phyloP scores from a whole-genome alignment of 208 protist genomes.

The Angomonas desouzai region DNA sequence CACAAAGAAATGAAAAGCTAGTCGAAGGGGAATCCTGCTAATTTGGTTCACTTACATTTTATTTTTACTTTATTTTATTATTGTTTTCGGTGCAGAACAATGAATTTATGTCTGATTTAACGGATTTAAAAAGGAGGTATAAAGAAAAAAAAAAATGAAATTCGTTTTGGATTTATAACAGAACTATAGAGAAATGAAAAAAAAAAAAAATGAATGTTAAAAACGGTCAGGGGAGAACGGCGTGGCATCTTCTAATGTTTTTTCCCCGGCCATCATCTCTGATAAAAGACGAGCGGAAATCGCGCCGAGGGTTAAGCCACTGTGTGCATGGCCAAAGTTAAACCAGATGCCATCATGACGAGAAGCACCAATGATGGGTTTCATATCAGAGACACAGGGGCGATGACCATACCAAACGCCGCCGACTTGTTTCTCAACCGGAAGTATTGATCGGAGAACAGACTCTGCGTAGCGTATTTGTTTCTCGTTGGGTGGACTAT shows the following conservation, averaged over 20 bases:
- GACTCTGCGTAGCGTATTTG: conserved; percentile 16
- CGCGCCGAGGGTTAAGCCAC: conserved; percentile 17
- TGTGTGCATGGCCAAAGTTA: conserved; percentile 22
- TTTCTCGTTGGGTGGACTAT: conserved; percentile 17
- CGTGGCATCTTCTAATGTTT: conserved; percentile 17
- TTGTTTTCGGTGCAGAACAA: no score
- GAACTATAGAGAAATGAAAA: conserved; percentile 5
- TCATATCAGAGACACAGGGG: conserved; percentile 27
- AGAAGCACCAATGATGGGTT: conserved; percentile 27
- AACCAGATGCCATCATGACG: conserved; percentile 22
- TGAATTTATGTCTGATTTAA: no score
- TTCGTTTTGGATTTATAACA: background rate
- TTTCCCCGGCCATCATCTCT: conserved; percentile 25
- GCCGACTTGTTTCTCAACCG: conserved; percentile 18
- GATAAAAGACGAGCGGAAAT: conserved; percentile 20
- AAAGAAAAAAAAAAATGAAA: conserved; percentile 7
- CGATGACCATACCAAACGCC: conserved; percentile 23
- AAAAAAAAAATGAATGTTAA: conserved; percentile 1
- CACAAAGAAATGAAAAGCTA: background rate
- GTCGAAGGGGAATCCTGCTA: background rate
- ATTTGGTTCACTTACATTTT: no score
- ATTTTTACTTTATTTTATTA: no score
- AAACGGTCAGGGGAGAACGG: conserved; percentile 23
- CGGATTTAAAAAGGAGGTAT: conserved; percentile 5
- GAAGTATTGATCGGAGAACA: conserved; percentile 15